These are phyloP conservation scores for Yamadazyma nakazawae DNA, from an alignment of 805 yeast genomes.

Conservation along the genomic window DNA sequence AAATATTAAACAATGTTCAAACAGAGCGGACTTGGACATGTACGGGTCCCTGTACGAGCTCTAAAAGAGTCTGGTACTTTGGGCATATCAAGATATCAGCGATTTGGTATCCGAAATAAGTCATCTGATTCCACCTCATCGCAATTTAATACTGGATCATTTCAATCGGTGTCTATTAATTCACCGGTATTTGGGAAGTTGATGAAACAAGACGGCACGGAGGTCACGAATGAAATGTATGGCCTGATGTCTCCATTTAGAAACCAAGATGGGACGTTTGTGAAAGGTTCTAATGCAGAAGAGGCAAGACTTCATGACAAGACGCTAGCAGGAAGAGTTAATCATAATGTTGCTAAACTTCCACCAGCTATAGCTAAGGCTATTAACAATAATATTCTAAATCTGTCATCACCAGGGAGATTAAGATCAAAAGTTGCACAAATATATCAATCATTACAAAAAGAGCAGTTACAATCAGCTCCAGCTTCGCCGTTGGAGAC, in stretches of 20 bases:
- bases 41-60: too few relatives aligned
- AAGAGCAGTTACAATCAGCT: slow-evolving; percentile 52
- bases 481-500: slow-evolving; percentile 48
- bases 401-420: slow-evolving; percentile 58
- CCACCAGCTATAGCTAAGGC: slow-evolving; percentile 56
- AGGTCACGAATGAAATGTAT: not conserved
- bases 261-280: slow-evolving; percentile 37
- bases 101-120: not conserved
- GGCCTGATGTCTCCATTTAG: slow-evolving; percentile 30
- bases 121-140: not conserved
- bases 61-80: too few relatives aligned
- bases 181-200: slow-evolving; percentile 16
- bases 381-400: slow-evolving; percentile 62
- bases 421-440: slow-evolving; percentile 61
- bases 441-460: slow-evolving; percentile 48
- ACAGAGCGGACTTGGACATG: too few relatives aligned
- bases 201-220: slow-evolving; percentile 14
- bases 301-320: slow-evolving; percentile 56
- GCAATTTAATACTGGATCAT: not conserved
- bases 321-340: slow-evolving; percentile 56
- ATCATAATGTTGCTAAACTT: slow-evolving; percentile 48
- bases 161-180: too few relatives aligned
- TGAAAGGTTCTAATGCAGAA: slow-evolving; percentile 42
- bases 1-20: too few relatives aligned
- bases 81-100: not conserved